Percentiles rank a stretch among this genome's conserved stretches.
Conservation (phyloP, 163 green algal species). For the Chlorella variabilis region DNA sequence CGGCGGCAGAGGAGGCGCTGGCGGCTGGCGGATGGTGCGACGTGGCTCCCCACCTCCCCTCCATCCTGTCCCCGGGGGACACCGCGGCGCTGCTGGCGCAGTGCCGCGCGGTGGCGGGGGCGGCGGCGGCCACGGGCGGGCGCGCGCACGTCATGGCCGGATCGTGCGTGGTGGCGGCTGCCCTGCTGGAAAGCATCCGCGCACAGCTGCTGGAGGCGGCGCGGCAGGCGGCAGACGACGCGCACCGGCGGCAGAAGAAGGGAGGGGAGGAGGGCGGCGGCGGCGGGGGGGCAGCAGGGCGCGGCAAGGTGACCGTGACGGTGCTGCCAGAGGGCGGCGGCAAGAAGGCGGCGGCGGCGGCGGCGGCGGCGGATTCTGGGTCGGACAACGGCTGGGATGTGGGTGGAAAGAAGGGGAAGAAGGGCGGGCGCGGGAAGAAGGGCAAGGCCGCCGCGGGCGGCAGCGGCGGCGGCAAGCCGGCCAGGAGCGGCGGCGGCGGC, state of each 20-base stretch:
- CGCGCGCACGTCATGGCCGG: constrained; percentile 52
- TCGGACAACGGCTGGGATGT: constrained; percentile 58
- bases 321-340: constrained; percentile 18
- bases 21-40: constrained; percentile 68
- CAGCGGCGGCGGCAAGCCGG: background rate
- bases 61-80: constrained; percentile 55
- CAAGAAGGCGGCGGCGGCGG: constrained; percentile 31
- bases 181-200: constrained; percentile 57
- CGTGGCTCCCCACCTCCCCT: constrained; percentile 54
- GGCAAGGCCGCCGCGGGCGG: constrained; percentile 38
- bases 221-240: constrained; percentile 55
- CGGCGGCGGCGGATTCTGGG: constrained; percentile 40
- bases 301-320: background rate
- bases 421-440: constrained; percentile 52
- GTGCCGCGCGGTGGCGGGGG: constrained; percentile 35
- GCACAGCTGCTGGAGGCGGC: constrained; percentile 49
- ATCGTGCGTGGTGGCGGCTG: constrained; percentile 68
- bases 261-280: background rate
- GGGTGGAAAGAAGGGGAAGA: constrained; percentile 52
- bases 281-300: background rate
- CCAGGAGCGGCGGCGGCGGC: background rate
- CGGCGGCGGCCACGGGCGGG: background rate
- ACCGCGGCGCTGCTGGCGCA: constrained; percentile 57
- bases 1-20: constrained; percentile 74
- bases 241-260: constrained; percentile 35